phyloP scores from a whole-genome alignment of 129 eudicot genomes.

The Flaveria bidentis region DNA sequence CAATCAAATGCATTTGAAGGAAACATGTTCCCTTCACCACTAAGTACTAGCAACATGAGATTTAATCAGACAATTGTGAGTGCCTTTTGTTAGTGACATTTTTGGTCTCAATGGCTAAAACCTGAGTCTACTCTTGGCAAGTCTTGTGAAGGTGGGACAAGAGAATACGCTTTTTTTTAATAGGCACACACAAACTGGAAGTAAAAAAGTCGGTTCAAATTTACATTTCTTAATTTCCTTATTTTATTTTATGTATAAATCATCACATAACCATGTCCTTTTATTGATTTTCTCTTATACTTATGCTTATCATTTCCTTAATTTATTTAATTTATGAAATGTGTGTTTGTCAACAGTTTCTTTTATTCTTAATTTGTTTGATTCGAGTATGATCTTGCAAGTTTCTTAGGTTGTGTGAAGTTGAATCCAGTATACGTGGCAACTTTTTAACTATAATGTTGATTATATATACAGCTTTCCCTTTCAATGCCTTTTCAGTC shows the following conservation, averaged over 20 bases:
- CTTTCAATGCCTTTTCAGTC: slow-evolving; percentile 58
- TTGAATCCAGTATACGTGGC: background rate
- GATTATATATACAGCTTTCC: slow-evolving; percentile 32
- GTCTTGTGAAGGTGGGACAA: background rate
- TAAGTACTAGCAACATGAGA: slow-evolving; percentile 43
- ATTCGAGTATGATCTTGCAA: background rate
- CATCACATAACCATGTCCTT: too few species aligned
- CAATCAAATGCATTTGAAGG: slow-evolving; percentile 39
- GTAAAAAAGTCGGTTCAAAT: too few species aligned
- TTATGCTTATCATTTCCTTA: too few species aligned
- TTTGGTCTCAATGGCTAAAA: background rate
- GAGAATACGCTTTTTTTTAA: background rate
- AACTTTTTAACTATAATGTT: slow-evolving; percentile 14
- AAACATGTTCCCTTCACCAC: slow-evolving; percentile 52
- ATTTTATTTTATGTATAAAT: too few species aligned
- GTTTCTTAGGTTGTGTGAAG: background rate
- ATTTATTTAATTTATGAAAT: background rate
- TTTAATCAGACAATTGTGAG: slow-evolving; percentile 83
- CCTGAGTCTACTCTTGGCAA: background rate
- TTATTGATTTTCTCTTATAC: too few species aligned
- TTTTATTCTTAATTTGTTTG: background rate
- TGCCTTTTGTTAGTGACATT: slow-evolving; percentile 18
- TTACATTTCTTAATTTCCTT: too few species aligned
- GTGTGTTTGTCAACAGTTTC: too few species aligned
- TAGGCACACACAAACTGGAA: background rate